Evolutionary conservation across 1,284 basidiomycete genomes (phyloP), one percentile per base, ranked within the genome.

Genomic region (Tilletia caries): DNA sequence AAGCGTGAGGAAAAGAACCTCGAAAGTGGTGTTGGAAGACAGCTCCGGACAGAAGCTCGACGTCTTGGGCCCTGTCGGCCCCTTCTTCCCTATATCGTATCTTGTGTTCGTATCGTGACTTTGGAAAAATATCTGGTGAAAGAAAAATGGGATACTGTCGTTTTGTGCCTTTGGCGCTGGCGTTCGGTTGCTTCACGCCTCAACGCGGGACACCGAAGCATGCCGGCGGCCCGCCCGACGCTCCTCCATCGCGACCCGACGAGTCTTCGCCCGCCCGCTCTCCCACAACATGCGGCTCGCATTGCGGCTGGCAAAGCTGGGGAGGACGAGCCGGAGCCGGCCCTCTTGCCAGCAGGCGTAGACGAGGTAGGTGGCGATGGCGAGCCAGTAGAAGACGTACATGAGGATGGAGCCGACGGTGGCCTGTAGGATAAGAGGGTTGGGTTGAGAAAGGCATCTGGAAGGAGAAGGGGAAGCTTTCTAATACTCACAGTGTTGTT

Each of bases 371-470:
- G 69, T 67, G 1, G 72, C 68, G 32, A 82, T 73, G 10, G 69
- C 72, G 10, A 76, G 29, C 80, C 80, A 82, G 72, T 80, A 82
- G 15, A 74, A 70, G 12, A 77, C 65, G 62, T 81, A 81, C 48
- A 72, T 71, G n/a, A 78, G 68, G 8, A 80, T 68, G 13, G 72
- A 70, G 1, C 78, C 78, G 43, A 77, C 70, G 0, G 78, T 81
- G 0, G 77, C 64, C 41, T 44, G 64, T 13, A 2, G 48, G 2
- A 20, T 8, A 2, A 1, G 1, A 20, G 1, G n/a, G 2, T 13
- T 37, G 5, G 58, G 13, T 4, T 15, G 58, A 37, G 27, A 62
- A 33, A 1, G 58, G 58, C 27, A 62, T 3, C 23, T 5, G 41
- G 2, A 64, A 20, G n/a, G 41, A 33, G n/a, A 13, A 64, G 25